Evolutionary conservation across 441 rosid genomes (phyloP).

Genomic region (Adansonia madagascariensis): DNA sequence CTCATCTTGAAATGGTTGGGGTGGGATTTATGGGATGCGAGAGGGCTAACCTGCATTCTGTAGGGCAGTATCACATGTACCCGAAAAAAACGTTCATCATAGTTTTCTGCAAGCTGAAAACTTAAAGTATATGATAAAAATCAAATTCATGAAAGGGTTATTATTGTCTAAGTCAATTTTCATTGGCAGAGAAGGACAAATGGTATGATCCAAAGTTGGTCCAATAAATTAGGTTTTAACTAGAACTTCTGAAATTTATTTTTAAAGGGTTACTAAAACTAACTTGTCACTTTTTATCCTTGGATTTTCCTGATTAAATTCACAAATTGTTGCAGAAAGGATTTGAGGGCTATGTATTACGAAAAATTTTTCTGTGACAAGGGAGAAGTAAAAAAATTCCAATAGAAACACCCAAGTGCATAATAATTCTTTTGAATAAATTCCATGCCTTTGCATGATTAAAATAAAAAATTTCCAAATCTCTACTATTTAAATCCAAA

Average conservation of each 20-base stretch:
- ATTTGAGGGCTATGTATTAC: background rate
- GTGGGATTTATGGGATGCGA: background rate
- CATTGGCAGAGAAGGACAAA: background rate
- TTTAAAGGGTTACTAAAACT: background rate
- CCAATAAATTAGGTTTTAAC: background rate
- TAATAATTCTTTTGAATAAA: background rate
- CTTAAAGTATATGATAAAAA: background rate
- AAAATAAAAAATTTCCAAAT: background rate
- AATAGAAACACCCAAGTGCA: background rate
- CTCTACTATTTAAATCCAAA: background rate
- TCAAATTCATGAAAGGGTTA: background rate
- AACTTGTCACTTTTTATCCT: background rate
- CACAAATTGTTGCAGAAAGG: background rate
- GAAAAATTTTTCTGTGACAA: background rate
- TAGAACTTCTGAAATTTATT: background rate
- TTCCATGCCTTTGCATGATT: background rate
- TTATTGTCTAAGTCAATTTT: background rate
- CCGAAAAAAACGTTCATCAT: background rate
- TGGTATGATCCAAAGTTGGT: constrained; percentile 9
- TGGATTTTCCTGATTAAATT: background rate
- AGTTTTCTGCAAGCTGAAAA: background rate
- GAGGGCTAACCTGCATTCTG: background rate
- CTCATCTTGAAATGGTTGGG: background rate
- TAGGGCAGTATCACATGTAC: background rate
- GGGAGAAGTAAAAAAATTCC: background rate